These are phyloP conservation scores for Stephania yunnanensis DNA, from an alignment of 164 flowering plant genomes.

Conservation along the genomic window DNA sequence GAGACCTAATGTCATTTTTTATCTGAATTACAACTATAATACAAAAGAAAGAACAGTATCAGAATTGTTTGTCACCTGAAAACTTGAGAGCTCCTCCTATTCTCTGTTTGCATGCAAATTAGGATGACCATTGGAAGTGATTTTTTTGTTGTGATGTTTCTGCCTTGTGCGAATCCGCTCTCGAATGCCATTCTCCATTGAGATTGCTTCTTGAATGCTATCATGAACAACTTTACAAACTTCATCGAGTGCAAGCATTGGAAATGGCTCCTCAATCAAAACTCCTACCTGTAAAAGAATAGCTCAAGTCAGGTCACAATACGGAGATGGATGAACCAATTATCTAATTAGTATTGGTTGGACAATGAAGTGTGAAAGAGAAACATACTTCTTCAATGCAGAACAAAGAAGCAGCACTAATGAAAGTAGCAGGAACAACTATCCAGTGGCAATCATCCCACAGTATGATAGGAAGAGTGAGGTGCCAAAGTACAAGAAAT, in stretches of 20 bases:
- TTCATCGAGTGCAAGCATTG: slow-evolving; percentile 86
- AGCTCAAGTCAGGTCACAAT: not conserved
- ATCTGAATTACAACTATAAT: not conserved
- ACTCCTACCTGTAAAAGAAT: slow-evolving; percentile 69
- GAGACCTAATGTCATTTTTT: not conserved
- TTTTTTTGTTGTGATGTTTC: slow-evolving; percentile 25
- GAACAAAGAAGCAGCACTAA: slow-evolving; percentile 95
- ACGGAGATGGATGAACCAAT: not conserved
- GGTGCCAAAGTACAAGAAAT: slow-evolving; percentile 91
- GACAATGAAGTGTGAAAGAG: slow-evolving; percentile 6
- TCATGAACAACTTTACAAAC: slow-evolving; percentile 41
- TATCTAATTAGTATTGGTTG: not conserved
- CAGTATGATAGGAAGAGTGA: slow-evolving; percentile 85
- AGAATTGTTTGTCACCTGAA: not conserved
- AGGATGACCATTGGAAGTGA: slow-evolving; percentile 52
- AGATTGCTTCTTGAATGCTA: slow-evolving; percentile 58
- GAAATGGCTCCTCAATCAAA: slow-evolving; percentile 95
- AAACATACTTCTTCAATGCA: slow-evolving; percentile 89
- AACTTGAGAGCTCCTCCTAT: not conserved
- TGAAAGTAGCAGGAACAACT: slow-evolving; percentile 91
- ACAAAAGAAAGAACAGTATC: not conserved
- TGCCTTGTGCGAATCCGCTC: slow-evolving; percentile 42
- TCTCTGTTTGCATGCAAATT: slow-evolving; percentile 17
- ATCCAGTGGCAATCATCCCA: slow-evolving; percentile 99
- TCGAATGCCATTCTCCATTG: slow-evolving; percentile 39